Evolutionary conservation across 192 early-diverging fungal genomes (phyloP).

Genomic region (Fimicolochytrium jonesii): DNA sequence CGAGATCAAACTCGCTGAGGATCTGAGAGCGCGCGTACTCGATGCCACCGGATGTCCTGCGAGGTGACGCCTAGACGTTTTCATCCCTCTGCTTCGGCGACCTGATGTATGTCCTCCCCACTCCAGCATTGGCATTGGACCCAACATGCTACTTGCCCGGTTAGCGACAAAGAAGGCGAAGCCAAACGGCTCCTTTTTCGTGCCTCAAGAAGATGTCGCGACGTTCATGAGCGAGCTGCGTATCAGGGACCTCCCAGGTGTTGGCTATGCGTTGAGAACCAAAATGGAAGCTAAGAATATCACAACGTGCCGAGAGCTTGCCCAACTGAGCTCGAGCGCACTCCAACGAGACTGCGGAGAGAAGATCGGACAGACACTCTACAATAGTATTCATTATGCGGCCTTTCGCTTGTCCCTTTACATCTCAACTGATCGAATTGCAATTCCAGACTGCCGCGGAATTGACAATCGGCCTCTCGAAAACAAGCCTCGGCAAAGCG

Average conservation of each 20-base stretch:
- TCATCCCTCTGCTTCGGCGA: too few relatives aligned
- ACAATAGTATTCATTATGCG: constrained; percentile 26
- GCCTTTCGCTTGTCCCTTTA: too few relatives aligned
- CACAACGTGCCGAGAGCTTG: constrained; percentile 33
- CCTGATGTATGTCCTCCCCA: neutral
- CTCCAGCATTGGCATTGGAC: constrained; percentile 72
- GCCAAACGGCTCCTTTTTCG: constrained; percentile 49
- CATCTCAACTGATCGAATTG: too few relatives aligned
- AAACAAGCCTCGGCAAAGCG: constrained; percentile 66
- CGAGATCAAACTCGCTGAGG: constrained; percentile 26
- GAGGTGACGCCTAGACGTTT: too few relatives aligned
- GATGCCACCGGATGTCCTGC: constrained; percentile 15
- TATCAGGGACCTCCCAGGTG: constrained; percentile 53
- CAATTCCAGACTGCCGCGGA: too few relatives aligned
- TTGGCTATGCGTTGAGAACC: constrained; percentile 51
- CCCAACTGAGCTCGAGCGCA: constrained; percentile 21
- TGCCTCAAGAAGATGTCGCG: neutral
- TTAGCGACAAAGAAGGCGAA: constrained; percentile 71
- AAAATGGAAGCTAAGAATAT: constrained; percentile 38
- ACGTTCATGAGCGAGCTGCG: constrained; percentile 16
- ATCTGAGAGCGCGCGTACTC: constrained; percentile 26
- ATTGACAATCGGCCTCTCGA: constrained; percentile 67
- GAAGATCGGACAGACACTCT: constrained; percentile 65
- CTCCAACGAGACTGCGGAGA: constrained; percentile 67
- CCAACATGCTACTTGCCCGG: constrained; percentile 69